Percentiles rank a stretch among this genome's conserved stretches.
Evolutionary conservation across 78 protist genomes (phyloP).

Genomic region (Trichosphaerium sp.): DNA sequence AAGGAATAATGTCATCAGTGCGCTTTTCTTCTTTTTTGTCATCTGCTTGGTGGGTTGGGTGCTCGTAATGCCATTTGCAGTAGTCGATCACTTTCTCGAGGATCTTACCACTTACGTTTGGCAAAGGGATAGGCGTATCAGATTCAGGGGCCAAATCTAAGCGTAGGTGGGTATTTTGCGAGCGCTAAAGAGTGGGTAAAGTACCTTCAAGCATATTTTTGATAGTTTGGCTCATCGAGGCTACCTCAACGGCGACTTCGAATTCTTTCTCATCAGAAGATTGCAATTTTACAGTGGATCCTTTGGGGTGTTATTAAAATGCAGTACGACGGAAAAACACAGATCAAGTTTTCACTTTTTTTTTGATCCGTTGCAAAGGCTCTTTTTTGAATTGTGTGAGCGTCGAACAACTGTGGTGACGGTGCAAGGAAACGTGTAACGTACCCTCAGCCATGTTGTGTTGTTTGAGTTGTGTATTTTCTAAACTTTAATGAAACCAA

Average conservation of each 20-base stretch:
- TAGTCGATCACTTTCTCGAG: conserved; percentile 65
- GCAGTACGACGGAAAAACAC: neutral
- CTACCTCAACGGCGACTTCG: conserved; percentile 28
- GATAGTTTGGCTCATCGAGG: conserved; percentile 36
- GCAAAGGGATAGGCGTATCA: conserved; percentile 66
- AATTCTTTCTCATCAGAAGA: conserved; percentile 34
- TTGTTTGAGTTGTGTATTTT: no score
- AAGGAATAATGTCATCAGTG: conserved; percentile 43
- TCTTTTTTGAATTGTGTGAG: no score
- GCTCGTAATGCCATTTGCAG: conserved; percentile 60
- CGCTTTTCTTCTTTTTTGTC: conserved; percentile 28
- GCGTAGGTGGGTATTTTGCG: neutral
- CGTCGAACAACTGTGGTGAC: no score
- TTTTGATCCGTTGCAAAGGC: no score
- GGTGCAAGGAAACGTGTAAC: no score
- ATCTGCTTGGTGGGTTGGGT: conserved; percentile 50
- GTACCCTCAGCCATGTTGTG: no score
- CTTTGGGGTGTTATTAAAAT: neutral
- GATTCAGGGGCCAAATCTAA: neutral
- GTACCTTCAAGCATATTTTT: conserved; percentile 39
- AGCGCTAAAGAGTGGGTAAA: neutral
- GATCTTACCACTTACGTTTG: conserved; percentile 66
- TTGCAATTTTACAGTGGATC: conserved; percentile 26
- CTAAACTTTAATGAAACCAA: no score
- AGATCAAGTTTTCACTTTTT: no score